Evolutionary conservation across 306 rosid genomes (phyloP).

Genomic region (Sesbania bispinosa): DNA sequence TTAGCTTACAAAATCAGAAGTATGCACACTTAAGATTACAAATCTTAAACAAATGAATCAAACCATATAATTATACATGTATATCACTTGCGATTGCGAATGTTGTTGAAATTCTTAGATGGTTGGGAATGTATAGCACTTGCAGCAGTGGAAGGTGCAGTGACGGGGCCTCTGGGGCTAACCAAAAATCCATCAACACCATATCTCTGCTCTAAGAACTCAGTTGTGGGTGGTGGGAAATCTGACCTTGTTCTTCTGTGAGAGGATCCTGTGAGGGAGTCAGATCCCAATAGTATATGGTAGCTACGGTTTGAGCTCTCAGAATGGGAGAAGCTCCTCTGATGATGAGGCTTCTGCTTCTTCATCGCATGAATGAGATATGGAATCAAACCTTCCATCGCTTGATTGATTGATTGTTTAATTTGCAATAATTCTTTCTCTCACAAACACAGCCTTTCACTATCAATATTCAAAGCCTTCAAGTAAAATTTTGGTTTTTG

Average conservation of each 20-base stretch:
- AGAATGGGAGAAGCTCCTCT: conserved; percentile 48
- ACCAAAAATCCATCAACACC: no score
- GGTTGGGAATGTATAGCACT: not conserved
- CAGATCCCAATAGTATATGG: conserved; percentile 48
- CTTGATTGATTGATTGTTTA: not conserved
- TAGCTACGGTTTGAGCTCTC: conserved; percentile 63
- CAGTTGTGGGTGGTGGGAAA: conserved; percentile 38
- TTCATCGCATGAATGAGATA: conserved; percentile 63
- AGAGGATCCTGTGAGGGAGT: conserved; percentile 52
- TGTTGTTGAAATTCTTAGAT: conserved; percentile 14
- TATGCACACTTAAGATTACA: conserved; percentile 28
- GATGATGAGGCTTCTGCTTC: conserved; percentile 50
- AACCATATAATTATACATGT: no score
- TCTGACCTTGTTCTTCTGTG: conserved; percentile 72
- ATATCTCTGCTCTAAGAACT: conserved; percentile 34
- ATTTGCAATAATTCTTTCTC: not conserved
- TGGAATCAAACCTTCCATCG: conserved; percentile 88
- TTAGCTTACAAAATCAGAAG: conserved; percentile 12
- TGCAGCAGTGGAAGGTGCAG: not conserved
- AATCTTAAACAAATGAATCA: conserved; percentile 28
- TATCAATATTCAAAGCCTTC: conserved; percentile 5
- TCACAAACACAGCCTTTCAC: no score
- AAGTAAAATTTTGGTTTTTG: not conserved
- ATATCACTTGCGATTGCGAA: conserved; percentile 22
- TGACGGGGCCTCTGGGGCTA: conserved; percentile 21